Conservation (phyloP, 2,329 filamentous ascomycete genomes). For the Xylaria sp. region DNA sequence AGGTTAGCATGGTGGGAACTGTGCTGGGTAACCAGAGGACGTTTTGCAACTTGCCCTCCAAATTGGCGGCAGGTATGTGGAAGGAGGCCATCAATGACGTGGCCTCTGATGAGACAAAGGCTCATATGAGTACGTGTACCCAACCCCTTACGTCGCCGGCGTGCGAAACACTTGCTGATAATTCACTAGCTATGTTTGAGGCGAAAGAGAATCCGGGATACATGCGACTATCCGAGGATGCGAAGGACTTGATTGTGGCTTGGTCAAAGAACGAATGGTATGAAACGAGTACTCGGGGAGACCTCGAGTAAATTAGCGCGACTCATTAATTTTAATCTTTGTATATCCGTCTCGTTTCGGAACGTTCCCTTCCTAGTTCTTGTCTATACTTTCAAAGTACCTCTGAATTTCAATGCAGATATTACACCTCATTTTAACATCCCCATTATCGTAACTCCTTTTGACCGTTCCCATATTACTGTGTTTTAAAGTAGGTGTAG, state of each 20-base stretch:
- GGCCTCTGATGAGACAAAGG: slow-evolving; percentile 80
- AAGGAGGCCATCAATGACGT: slow-evolving; percentile 80
- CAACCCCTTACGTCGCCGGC: not conserved
- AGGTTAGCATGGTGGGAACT: slow-evolving; percentile 64
- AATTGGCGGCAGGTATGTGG: slow-evolving; percentile 67
- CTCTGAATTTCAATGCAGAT: slow-evolving; percentile 24
- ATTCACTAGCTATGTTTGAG: slow-evolving; percentile 74
- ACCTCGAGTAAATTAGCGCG: slow-evolving; percentile 46
- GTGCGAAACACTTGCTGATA: slow-evolving; percentile 17
- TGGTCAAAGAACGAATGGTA: slow-evolving; percentile 78
- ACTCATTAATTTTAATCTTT: slow-evolving; percentile 32
- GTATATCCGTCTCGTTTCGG: slow-evolving; percentile 27
- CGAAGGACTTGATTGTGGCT: slow-evolving; percentile 70
- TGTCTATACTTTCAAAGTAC: slow-evolving; percentile 34
- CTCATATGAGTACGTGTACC: slow-evolving; percentile 74
- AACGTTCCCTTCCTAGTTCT: slow-evolving; percentile 28
- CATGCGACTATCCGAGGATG: slow-evolving; percentile 71
- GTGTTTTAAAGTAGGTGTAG: not conserved
- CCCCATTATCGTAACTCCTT: slow-evolving; percentile 24
- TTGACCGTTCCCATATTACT: slow-evolving; percentile 11
- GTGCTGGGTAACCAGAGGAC: slow-evolving; percentile 79
- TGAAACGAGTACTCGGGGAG: slow-evolving; percentile 57
- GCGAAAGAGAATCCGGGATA: slow-evolving; percentile 78
- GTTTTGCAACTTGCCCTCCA: slow-evolving; percentile 84
- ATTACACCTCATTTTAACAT: slow-evolving; percentile 11